Evolutionary conservation across 2,329 filamentous ascomycete species (phyloP), one percentile per base, ranked within the genome.

Genomic region (Claviceps maximensis): DNA sequence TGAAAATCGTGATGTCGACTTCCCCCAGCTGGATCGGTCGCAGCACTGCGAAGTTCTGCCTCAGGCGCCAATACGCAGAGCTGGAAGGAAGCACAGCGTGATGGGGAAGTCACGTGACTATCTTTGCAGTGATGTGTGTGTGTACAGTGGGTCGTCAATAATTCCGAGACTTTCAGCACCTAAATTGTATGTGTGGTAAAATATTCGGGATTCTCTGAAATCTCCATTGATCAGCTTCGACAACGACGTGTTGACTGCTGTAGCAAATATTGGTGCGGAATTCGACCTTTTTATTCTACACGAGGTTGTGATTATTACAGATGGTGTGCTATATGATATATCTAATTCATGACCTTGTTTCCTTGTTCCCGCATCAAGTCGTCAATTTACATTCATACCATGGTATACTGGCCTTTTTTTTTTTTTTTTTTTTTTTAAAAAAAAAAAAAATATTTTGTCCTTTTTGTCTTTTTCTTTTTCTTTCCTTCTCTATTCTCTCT

Each of bases 1-100:
- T 67, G 68, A 70, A 72, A 73, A 71, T 69, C 68, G 66, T 68
- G 68, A 70, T 68, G 67, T 65, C 60, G 60, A 57, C 58, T 58
- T 53, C 57, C 15, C 59, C 60, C 56, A 59, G 59, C 58, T 63
- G 56, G 57, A 59, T 59, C 59, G 59, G 55, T 48, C 50, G 23
- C 49, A 27, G 53, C 53, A 38, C 29, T 12, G 40, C 13, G 17
- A 52, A 7, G 61, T 59, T 55, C 31, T 65, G 63, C 62, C 62
- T 64, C 55, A 63, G 61, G 61, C 52, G 9, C 21, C 4, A 21
- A n/a, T n/a, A n/a, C 6, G 2, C 33, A 13, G 36, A 17, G 19
- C 9, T 13, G n/a, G 3, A 10, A n/a, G 21, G 40, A 38, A 12
- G 25, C 17, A n/a, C 3, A 3, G 12, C 21, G 38, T 3, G 6